phyloP scores from a whole-genome alignment of 2,329 filamentous ascomycete genomes.

The Macroventuria anomochaeta region DNA sequence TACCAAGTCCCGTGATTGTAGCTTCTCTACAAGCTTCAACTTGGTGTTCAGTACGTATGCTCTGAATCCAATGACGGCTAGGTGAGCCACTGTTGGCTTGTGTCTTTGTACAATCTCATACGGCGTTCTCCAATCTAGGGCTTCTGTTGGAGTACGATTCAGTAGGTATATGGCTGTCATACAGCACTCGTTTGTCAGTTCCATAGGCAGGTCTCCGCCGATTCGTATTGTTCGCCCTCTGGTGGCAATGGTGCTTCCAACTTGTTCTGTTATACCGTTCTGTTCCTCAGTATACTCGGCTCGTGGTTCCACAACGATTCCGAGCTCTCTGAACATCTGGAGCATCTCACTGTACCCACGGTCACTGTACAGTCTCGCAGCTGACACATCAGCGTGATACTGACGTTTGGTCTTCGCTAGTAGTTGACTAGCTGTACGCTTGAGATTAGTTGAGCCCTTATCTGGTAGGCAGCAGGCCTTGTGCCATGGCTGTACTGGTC shows the following conservation, averaged over 20 bases:
- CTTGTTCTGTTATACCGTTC: constrained; percentile 12
- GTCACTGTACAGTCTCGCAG: constrained; percentile 7
- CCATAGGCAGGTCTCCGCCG: constrained; percentile 9
- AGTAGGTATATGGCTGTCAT: not conserved
- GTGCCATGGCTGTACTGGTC: constrained; percentile 11
- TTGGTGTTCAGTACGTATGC: constrained; percentile 16
- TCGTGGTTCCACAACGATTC: constrained; percentile 10
- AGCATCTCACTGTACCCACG: constrained; percentile 7
- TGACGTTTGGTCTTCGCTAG: constrained; percentile 12
- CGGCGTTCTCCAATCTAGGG: too few relatives aligned
- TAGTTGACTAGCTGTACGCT: not conserved
- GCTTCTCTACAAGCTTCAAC: constrained; percentile 16
- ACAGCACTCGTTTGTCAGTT: constrained; percentile 2
- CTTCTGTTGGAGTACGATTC: constrained; percentile 16
- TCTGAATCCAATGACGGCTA: constrained; percentile 2
- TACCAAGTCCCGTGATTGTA: not conserved
- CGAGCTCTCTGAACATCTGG: constrained; percentile 5
- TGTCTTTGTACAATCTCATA: constrained; percentile 11
- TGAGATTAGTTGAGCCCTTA: constrained; percentile 1
- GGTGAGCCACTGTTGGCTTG: constrained; percentile 8
- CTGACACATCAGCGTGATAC: constrained; percentile 2
- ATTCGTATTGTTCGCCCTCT: not conserved
- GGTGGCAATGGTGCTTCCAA: constrained; percentile 1
- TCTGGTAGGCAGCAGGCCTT: constrained; percentile 1
- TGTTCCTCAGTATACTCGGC: constrained; percentile 11